Evolutionary conservation across 2,329 filamentous ascomycete species (phyloP), one percentile per base, ranked within the genome.

Genomic region (Cladosporium cucumerinum): DNA sequence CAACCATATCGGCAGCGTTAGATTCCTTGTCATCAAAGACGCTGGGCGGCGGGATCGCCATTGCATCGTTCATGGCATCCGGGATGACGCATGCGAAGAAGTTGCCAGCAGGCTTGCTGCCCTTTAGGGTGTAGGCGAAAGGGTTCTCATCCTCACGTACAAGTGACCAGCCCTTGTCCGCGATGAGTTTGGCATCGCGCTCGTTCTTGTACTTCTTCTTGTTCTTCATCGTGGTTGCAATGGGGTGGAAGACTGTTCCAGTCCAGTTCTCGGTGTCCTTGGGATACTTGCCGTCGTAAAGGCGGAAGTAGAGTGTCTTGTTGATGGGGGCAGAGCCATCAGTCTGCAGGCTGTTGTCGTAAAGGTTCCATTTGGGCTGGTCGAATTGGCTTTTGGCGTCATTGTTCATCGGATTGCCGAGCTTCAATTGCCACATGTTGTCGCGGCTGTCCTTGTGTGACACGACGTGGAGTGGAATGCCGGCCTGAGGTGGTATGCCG

Each of bases 181-280:
- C 60, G 14, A 55, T 36, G 32, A 62, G 49, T 30, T 55, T 55
- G 60, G 60, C 60, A 32, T 62, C 48, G 49, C 30, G n/a, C 49
- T 62, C 60, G n/a, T 26, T 32, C n/a, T 62, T 51, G 60, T 62
- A 62, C 7, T 12, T 36, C 10, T 43, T 28, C 49, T 62, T 62
- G 60, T 62, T 46, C 30, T 34, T 21, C 48, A 55, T 43, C 18
- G 49, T 54, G 26, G 60, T 62, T 18, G 39, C 34, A 11, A 62
- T 51, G 8, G 23, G 23, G 49, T 32, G 32, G 23, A 23, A 55
- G 49, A 55, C 60, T 18, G 25, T 25, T 7, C 34, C 34, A 16
- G 34, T 34, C 34, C 36, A 58, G 23, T 43, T n/a, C 30, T 34
- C 32, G 25, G 55, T 58, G 55, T 39, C 55, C 25, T 58, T 58